Evolutionary conservation across 495 filamentous ascomycete genomes (phyloP), one percentile per base, ranked within the genome.

Genomic region (Neurospora hispaniola): DNA sequence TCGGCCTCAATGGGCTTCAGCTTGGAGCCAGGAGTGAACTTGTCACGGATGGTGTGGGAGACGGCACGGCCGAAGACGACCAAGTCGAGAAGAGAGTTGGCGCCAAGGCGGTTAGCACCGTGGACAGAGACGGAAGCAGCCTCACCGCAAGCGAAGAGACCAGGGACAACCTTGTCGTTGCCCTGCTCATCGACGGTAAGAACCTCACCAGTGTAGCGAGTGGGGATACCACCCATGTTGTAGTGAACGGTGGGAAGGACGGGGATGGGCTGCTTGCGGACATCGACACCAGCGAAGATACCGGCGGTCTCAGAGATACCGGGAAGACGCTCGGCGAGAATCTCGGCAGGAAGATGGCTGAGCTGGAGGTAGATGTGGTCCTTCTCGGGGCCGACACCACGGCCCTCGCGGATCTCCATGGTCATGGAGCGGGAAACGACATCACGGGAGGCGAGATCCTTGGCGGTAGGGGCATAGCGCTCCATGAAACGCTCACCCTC

Each of bases 401-500:
- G 92, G 77, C 95, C 95, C 80, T 98, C 94, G 69, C 95, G 92
- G 81, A 98, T 98, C 85, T 98, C 95, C 82, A 97, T 84, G 75
- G 94, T 97, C 94, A 98, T 98, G 76, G 93, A 96, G 80, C 95
- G 92, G 71, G 93, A 96, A 73, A 97, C 95, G 77, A 97, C 93
- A 81, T 97, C 95, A 86, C 93, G 92, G 79, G 88, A 91, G 73
- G 94, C 94, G 77, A 97, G 87, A 89, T 99, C 95, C 89, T 97
- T 98, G 73, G 95, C 95, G 69, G 94, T 97, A 74, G 95, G 94
- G 68, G 95, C 95, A 80, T 99, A 99, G 81, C 95, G 89, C 85
- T 98, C 94, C 95, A 99, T 99, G 85, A 99, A 99, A 77, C 95
- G 92, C 85, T 98, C 96, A 84, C 96, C 96, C 87, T 98, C 91